Evolutionary conservation across 2,329 filamentous ascomycete genomes (phyloP), one percentile per base, ranked within the genome.

Genomic region (Trichothecium sympodiale): DNA sequence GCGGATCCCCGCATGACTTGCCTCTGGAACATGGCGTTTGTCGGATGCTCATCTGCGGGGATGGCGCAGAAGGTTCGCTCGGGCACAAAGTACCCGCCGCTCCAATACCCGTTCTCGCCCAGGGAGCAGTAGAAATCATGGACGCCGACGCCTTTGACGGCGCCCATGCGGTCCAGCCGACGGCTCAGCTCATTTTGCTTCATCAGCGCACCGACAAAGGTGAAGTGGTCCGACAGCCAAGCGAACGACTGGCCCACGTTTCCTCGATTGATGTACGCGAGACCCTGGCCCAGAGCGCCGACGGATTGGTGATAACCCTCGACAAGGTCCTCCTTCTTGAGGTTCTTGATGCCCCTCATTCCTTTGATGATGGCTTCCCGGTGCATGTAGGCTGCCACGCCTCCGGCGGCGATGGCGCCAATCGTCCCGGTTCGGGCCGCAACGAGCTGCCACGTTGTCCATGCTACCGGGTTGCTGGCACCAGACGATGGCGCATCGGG

Each of bases 341-440:
- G 52, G 29, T 61, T 64, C 17, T 60, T 60, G 43, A 72, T 53
- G 39, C 54, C 65, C 14, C 58, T 55, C 44, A 73, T 48, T 2
- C 64, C 62, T 1, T 64, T 52, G 33, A 65, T 53, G 41, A 94
- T 78, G 44, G 78, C 69, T 39, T 83, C 74, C 15, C 83, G 74
- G 51, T 89, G 82, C 44, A 79, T 71, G 58, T 91, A 94, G 2
- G 86, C 80, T 1, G 83, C 82, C 0, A 87, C 85, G 2, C 82
- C 83, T 1, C 85, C 85, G 0, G 83, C 85, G 1, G 79, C 79
- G 18, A 87, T 86, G 9, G 87, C 76, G 1, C 84, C 84, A 0
- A 86, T 83, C 0, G 83, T 87, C 1, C 85, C 86, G 0, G 84
- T 86, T 34, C 80, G 80, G 57, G 89, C 79, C 15, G 85, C 86